Percentiles rank a stretch among this genome's conserved stretches.
Conservation (phyloP, 495 filamentous ascomycete genomes). For the Cercophora newfieldiana region DNA sequence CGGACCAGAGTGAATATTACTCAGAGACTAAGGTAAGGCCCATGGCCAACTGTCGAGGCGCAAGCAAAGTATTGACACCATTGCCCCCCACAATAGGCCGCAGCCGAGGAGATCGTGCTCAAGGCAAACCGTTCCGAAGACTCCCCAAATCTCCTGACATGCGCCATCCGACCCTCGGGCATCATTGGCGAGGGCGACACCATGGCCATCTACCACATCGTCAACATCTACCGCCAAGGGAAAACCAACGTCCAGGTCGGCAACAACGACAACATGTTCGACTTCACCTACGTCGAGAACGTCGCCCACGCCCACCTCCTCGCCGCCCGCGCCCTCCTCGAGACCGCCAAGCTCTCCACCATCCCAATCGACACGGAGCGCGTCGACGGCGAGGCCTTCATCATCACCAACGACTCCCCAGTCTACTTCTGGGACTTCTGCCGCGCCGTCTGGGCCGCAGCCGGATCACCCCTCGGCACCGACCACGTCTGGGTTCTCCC, state of each 20-base stretch:
- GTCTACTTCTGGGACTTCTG: constrained; percentile 97
- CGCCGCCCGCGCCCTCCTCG: constrained; percentile 70
- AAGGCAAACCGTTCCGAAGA: constrained; percentile 71
- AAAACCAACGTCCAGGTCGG: constrained; percentile 83
- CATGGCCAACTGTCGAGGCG: not conserved
- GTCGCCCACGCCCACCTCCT: constrained; percentile 74
- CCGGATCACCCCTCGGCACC: constrained; percentile 62
- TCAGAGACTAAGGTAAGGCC: constrained; percentile 74
- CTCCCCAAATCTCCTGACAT: constrained; percentile 66
- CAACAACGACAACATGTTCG: constrained; percentile 82
- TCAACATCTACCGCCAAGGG: constrained; percentile 62
- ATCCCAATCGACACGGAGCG: constrained; percentile 70
- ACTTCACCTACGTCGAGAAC: constrained; percentile 81
- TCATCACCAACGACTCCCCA: constrained; percentile 90
- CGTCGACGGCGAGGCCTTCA: constrained; percentile 92
- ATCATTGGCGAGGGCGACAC: constrained; percentile 90
- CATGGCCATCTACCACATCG: constrained; percentile 61
- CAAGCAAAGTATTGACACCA: constrained; percentile 13
- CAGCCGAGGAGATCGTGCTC: constrained; percentile 82
- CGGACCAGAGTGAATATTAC: constrained; percentile 83
- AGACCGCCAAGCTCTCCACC: constrained; percentile 53
- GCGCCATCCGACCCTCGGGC: constrained; percentile 80
- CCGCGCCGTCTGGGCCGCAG: constrained; percentile 74
- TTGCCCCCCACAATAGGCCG: constrained; percentile 62
- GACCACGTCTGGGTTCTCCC: constrained; percentile 69